Evolutionary conservation across 2,329 filamentous ascomycete genomes (phyloP), one percentile per base, ranked within the genome.

Genomic region (Cladosporium sp.): DNA sequence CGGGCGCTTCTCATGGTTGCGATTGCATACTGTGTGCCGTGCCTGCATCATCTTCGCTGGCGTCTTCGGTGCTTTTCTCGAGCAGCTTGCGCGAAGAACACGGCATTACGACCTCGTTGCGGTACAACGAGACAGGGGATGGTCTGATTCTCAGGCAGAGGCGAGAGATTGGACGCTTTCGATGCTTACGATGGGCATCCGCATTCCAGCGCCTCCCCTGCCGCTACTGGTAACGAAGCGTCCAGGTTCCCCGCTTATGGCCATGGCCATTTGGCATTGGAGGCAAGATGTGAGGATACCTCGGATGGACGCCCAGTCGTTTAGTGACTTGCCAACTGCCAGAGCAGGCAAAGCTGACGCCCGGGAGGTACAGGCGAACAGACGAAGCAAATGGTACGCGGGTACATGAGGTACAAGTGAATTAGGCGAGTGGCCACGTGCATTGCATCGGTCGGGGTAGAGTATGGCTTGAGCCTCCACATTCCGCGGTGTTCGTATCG

Each of bases 381-480:
- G 28, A 11, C n/a, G 51, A 28, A 32, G 28, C 28, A 56, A 56
- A 30, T 25, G 36, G 56, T 46, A 57, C 32, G 56, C 32, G 36
- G 32, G 56, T 58, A 58, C 56, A 58, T 21, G 23, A 57, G 32
- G 54, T 57, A 25, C 54, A 23, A 25, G 25, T 58, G 34, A 26
- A 46, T 26, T 58, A 58, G 56, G 56, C 56, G 56, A 58, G 56
- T 58, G 56, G 56, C 56, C 56, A 58, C 34, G 32, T 58, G 56
- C 56, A 58, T 58, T 39, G 56, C 56, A 58, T 58, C 14, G 8
- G 56, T 58, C 18, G 34, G 36, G 36, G 21, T n/a, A 58, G 34
- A 32, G 14, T n/a, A 58, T 28, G 36, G 23, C 56, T 58, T 58
- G 56, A 43, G 34, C 32, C 30, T 46, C 56, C 56, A 58, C 56